Evolutionary conservation across 345 rosid species (phyloP), one percentile per base, ranked within the genome.

Genomic region (Pistacia vera): DNA sequence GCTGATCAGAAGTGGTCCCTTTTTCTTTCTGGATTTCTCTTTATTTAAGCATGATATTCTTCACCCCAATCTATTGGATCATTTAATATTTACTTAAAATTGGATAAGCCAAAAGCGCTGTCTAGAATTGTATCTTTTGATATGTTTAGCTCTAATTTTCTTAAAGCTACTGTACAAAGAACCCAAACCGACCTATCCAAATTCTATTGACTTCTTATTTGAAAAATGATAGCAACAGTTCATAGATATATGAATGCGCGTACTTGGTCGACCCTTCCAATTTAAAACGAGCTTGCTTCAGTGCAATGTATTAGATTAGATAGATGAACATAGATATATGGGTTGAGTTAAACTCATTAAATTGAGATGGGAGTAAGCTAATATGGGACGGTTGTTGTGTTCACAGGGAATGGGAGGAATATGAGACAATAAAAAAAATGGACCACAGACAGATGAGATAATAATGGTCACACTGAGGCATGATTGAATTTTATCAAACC

Each of bases 401-500:
- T 48, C 63, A 57, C n/a, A 1, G 65, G 54, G 35, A 38, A 52
- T 1, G 74, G 52, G n/a, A 38, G 63, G 63, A 70, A 70, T 35
- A 63, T 71, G 36, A 16, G 28, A 63, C 49, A 63, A 62, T 51
- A 63, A 52, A 41, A 17, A 72, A 63, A 18, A 2, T 63, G 69
- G 69, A 51, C 76, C 69, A 35, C 62, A 20, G 56, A 72, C 57
- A 60, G 76, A 49, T 16, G 76, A 62, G 51, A 48, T 46, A 46
- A 54, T 54, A 30, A 48, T 28, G 49, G 61, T 49, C 4, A 52
- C 49, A 49, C 2, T 49, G 48, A 11, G 68, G 58, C 48, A 73
- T 51, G 61, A 52, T 63, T 63, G 76, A 63, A 61, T 51, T 54
- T 51, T 73, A 49, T 73, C 69, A 63, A 33, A 64, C 60, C 62